Evolutionary conservation across 2,329 filamentous ascomycete genomes (phyloP), one percentile per base, ranked within the genome.

Genomic region (Exophiala alcalophila): DNA sequence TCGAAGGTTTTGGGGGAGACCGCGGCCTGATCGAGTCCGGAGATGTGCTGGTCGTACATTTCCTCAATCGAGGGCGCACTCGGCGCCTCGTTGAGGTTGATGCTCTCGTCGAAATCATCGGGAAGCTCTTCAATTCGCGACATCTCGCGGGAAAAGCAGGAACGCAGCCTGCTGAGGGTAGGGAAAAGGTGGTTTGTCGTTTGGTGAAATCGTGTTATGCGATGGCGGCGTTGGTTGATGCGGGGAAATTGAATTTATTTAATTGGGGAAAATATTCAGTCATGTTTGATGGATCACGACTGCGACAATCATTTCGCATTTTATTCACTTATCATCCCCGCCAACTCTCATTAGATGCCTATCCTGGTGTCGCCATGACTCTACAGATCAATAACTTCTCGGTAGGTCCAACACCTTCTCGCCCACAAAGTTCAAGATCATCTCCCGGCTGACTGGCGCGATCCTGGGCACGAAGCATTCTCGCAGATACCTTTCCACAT

Each of bases 391-490:
- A 46, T 71, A 71, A 45, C 67, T 70, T 31, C 66, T 59, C 11
- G 68, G 68, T 34, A 71, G 45, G 10, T 64, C 61, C 30, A 71
- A 51, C 6, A 68, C 66, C 50, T 68, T 68, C 54, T 71, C 67
- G 43, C 66, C 65, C 5, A 71, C 59, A 52, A 65, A 70, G 43
- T 69, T 70, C 55, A 69, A 48, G 15, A 70, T 69, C 67, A 70
- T 70, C 50, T 70, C 74, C 43, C 74, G 61, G 51, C 74, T 78
- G 7, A 81, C 73, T 0, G 77, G 77, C 3, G 77, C 77, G 46
- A 81, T 77, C 19, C 77, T 60, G 1, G 77, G 77, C 5, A 81
- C 76, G 40, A 81, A 71, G 40, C 72, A 75, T 58, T 81, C 78
- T 28, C 78, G 65, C 42, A 81, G 53, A 59, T 76, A 82, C 39